Evolutionary conservation across 1,139 yeast species (phyloP).

Genomic region (Wickerhamomyces sp.): DNA sequence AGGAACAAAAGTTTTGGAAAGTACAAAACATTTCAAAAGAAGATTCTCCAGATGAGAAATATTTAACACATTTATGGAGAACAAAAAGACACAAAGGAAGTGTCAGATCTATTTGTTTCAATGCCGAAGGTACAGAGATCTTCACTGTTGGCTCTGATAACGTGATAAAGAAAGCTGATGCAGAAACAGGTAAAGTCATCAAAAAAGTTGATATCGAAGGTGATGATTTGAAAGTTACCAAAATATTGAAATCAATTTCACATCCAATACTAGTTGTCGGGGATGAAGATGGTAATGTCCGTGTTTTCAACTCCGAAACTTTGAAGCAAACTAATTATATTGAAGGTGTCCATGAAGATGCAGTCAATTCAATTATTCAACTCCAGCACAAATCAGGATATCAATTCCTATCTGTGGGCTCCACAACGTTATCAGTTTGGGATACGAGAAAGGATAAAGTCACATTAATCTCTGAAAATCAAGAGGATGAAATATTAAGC

Average conservation of each 20-base stretch:
- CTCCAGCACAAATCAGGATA: constrained; percentile 70
- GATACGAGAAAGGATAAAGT: constrained; percentile 67
- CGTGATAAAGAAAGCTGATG: constrained; percentile 67
- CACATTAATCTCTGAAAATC: constrained; percentile 67
- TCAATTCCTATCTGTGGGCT: constrained; percentile 76
- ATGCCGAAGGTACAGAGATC: constrained; percentile 39
- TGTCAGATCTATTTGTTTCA: constrained; percentile 67
- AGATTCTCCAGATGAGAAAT: constrained; percentile 27
- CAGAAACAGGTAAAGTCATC: constrained; percentile 72
- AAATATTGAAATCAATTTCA: constrained; percentile 55
- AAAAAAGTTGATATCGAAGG: constrained; percentile 40
- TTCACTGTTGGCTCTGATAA: constrained; percentile 79
- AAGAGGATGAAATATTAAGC: constrained; percentile 83
- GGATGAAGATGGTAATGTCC: constrained; percentile 68
- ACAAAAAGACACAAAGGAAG: constrained; percentile 91
- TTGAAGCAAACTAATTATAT: constrained; percentile 39
- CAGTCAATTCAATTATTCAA: constrained; percentile 68
- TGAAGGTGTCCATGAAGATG: constrained; percentile 60
- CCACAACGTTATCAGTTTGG: constrained; percentile 74
- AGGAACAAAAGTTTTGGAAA: constrained; percentile 44
- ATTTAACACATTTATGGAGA: constrained; percentile 56
- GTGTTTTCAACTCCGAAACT: constrained; percentile 54
- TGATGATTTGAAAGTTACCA: constrained; percentile 44
- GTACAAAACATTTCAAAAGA: constrained; percentile 31
- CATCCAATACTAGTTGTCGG: constrained; percentile 70